Evolutionary conservation across 441 rosid genomes (phyloP), one percentile per base, ranked within the genome.

Genomic region (Erysimum cheiri): DNA sequence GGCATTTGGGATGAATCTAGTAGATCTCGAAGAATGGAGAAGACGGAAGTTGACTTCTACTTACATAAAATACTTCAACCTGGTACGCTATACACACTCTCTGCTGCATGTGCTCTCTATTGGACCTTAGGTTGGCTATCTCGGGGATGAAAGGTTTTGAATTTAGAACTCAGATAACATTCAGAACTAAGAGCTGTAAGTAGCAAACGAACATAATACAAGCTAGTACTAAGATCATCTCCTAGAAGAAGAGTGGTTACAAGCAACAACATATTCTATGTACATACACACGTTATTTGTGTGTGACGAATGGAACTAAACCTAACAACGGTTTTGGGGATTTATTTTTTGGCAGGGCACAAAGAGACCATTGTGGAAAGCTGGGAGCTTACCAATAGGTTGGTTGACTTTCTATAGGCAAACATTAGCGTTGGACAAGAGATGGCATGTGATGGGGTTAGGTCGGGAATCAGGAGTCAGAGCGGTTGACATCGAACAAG

Each of bases 1-100:
- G 99, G 97, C 92, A 4, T 91, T 88, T 69, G 99, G 99, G 22
- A 80, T 92, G 97, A 91, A 94, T 83, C 73, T 94, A 78, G 77
- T 94, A 82, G 91, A 87, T 78, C 85, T 92, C 61, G 64, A 67
- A 59, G 85, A 86, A 75, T 92, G 97, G 97, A 93, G 96, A 80
- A 83, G 81, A 74, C 81, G 59, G 54, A 85, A 87, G 75, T 75
- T 94, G 75, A 90, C 97, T 47, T 78, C 83, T 58, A 77, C 80
- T 36, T 90, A 88, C 80, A 75, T 76, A 33, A 82, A 80, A 67
- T 91, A 86, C 81, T 75, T 90, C 78, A 80, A 81, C 74, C 47
- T 79, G 96, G 98, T 94, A 91, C 49, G 87, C 22, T 8, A 8
- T 28, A 33, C 22, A 41, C 64, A 36, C 37, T 47, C 26, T 70